Evolutionary conservation across 345 rosid species (phyloP).

Genomic region (Dimocarpus longan): DNA sequence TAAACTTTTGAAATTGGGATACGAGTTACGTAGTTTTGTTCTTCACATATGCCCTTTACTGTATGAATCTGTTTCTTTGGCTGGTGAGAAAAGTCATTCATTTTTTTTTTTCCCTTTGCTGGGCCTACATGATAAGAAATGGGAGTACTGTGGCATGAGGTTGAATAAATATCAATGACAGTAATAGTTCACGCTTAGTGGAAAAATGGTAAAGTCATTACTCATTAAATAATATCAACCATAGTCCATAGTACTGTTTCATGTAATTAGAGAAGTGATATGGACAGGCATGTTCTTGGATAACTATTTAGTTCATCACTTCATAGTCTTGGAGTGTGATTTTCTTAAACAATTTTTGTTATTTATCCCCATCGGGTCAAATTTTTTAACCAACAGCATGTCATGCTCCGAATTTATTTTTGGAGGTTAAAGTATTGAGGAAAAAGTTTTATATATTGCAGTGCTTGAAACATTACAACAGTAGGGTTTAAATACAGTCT

Average conservation of each 20-base stretch:
- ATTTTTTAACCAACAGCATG: neutral
- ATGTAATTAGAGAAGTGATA: neutral
- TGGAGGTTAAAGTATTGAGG: too few relatives aligned
- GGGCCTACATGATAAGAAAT: neutral
- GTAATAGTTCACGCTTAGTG: neutral
- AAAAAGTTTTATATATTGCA: too few relatives aligned
- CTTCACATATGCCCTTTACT: neutral
- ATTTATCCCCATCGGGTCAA: neutral
- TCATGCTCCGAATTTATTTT: neutral
- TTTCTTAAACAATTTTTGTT: neutral
- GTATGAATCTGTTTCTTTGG: neutral
- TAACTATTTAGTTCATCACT: neutral
- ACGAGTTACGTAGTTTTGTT: neutral
- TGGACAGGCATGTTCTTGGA: neutral
- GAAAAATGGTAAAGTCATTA: neutral
- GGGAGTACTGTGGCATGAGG: neutral
- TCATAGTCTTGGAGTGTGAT: neutral
- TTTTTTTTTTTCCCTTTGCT: too few relatives aligned
- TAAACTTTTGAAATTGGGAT: neutral
- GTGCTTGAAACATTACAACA: too few relatives aligned
- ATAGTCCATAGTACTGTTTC: too few relatives aligned
- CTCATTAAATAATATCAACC: too few relatives aligned
- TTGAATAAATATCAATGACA: neutral
- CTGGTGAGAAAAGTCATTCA: neutral
- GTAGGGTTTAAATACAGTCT: too few relatives aligned